A percentile compares a stretch with the other conserved stretches of the same genome.
Conservation (phyloP, 169 alveolate genomes). For the Eimeria nieschulzi region DNA sequence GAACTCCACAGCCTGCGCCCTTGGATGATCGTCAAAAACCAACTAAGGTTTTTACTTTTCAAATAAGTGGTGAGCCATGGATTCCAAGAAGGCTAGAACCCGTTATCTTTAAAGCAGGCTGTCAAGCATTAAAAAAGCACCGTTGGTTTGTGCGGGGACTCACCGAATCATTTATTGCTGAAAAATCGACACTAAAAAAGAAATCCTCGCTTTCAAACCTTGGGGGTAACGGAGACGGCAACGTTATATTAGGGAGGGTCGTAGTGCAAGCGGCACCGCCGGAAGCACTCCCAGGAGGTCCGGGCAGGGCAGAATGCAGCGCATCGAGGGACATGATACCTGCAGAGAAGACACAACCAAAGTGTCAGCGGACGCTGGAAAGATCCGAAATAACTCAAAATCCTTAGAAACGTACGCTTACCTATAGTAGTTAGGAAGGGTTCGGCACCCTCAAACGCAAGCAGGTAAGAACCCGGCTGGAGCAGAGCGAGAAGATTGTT, state of each 20-base stretch:
- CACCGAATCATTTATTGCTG: conserved; percentile 13
- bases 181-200: conserved; percentile 16
- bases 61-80: no score
- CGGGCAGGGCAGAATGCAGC: conserved; percentile 25
- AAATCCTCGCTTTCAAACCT: conserved; percentile 49
- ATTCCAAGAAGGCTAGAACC: not conserved
- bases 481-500: conserved; percentile 63
- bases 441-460: conserved; percentile 44
- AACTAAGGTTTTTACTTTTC: no score
- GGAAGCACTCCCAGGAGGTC: not conserved
- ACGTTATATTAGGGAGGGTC: conserved; percentile 25
- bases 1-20: no score
- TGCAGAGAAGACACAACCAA: not conserved
- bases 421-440: conserved; percentile 72
- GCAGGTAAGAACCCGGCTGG: conserved; percentile 55
- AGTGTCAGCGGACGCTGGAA: not conserved
- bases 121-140: no score
- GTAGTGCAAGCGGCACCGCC: conserved; percentile 36
- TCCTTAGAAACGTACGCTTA: not conserved
- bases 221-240: conserved; percentile 57
- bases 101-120: no score
- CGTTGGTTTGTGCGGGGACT: not conserved
- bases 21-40: no score
- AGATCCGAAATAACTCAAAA: not conserved
- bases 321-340: conserved; percentile 57